Conservation (phyloP, 2,329 filamentous ascomycete genomes). For the Pseudodiploospora longispora region DNA sequence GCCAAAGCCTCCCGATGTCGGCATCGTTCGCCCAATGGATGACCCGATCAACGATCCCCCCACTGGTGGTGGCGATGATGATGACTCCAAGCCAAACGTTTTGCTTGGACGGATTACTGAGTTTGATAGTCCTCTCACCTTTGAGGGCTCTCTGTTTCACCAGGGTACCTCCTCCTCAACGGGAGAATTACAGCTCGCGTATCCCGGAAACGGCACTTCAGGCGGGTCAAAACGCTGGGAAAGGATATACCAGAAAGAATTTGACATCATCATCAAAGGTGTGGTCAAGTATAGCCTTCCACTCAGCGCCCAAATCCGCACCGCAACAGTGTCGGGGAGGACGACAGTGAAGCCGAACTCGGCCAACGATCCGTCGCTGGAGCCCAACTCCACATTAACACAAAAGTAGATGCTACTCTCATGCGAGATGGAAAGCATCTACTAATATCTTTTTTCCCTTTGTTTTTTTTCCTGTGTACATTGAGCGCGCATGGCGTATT, state of each 20-base stretch:
- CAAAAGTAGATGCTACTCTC: neutral
- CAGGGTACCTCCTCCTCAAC: constrained; percentile 63
- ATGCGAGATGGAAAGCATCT: neutral
- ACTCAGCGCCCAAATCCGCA: constrained; percentile 51
- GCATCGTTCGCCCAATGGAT: constrained; percentile 17
- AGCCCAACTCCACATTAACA: constrained; percentile 54
- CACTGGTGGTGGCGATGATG: constrained; percentile 42
- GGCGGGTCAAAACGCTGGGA: constrained; percentile 86
- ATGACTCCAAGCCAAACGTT: constrained; percentile 63
- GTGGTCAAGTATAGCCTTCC: constrained; percentile 74
- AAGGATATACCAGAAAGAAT: constrained; percentile 80
- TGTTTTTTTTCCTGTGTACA: constrained; percentile 19
- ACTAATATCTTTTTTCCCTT: constrained; percentile 12
- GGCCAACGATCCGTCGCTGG: constrained; percentile 51
- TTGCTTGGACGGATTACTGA: constrained; percentile 80
- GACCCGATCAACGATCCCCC: constrained; percentile 30
- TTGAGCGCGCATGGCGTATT: constrained; percentile 29
- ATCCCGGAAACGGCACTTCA: constrained; percentile 83
- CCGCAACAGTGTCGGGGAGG: constrained; percentile 51
- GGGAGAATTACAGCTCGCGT: constrained; percentile 72
- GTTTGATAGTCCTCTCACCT: constrained; percentile 81
- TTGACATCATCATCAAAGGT: constrained; percentile 86
- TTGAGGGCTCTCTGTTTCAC: constrained; percentile 84
- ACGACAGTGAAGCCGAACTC: constrained; percentile 57
- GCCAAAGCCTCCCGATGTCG: constrained; percentile 9